Evolutionary conservation across 148 eudicot genomes (phyloP), one percentile per base, ranked within the genome.

Genomic region (Vaccinium myrtillus): DNA sequence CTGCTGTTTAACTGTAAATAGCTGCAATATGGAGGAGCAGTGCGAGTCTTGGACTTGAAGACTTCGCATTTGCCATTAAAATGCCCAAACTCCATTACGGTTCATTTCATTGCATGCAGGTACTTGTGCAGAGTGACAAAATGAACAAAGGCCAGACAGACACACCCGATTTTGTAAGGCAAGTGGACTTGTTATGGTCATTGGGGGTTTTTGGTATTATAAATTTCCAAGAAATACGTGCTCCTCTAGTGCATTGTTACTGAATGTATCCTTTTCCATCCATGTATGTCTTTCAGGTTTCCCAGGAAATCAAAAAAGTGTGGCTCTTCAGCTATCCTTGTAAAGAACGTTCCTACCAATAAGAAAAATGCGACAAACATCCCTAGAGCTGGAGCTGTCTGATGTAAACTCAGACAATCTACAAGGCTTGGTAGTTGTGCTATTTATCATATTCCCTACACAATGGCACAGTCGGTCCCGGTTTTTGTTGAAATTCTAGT

Each of bases 321-420:
- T 65, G 80, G 84, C 84, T 84, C 94, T 15, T 88, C 91, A 8
- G 89, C 91, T 83, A 76, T 90, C 43, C 94, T 91, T 14, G 85
- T 89, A 36, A 90, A 89, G 84, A 82, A 87, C 51, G 82, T 88
- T 53, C 91, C 92, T 46, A 61, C 86, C 3, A 81, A 74, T 78
- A 86, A 84, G 70, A 87, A 79, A 78, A 79, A 70, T 77, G 89
- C 83, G 46, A 49, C 87, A 77, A 58, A 63, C 75, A 49, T 63
- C 74, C 86, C 36, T 55, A 71, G 84, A 81, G 78, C 79, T 63
- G 82, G 84, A 81, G 78, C 79, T 63, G 82, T 75, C 76, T 82
- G 65, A 78, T 71, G 83, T 67, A 19, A 63, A 59, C 43, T 73
- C 81, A 59, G n/a, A 76, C 53, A 55, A 43, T 50, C 36, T 55